Evolutionary conservation across 2,329 filamentous ascomycete species (phyloP), one percentile per base, ranked within the genome.

Genomic region (Neobulgaria alba): DNA sequence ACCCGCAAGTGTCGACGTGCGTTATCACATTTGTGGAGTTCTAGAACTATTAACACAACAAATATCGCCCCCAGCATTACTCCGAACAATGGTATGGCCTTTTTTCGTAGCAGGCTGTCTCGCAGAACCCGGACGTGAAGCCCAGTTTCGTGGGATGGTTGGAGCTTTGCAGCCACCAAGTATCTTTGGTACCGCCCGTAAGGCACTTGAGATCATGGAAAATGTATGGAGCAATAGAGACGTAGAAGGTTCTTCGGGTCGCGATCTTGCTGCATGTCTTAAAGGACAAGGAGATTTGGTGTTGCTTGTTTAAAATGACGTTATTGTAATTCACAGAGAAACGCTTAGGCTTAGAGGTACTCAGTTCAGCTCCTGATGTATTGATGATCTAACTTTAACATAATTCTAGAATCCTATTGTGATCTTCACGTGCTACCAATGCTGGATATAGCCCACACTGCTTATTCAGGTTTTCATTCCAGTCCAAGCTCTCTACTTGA

Each of bases 101-200:
- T 52, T 55, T 19, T 53, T 45, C 30, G 34, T 53, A 2, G 49
- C 45, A 31, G 52, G 52, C 19, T 54, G 49, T 33, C 44, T 54
- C 12, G 47, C 50, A 2, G 42, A 48, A 36, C 42, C 39, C 7
- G 32, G 32, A 14, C 38, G 52, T 31, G 48, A 55, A 48, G 18
- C 29, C 29, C 36, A 38, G 29, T 43, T 53, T 2, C 52, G 48
- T 9, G 47, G 14, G 20, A 44, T 54, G 43, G 43, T 48, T 4
- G 39, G 48, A 23, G 41, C 30, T 9, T 39, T 54, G 32, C 39
- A 43, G 32, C 48, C 51, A 4, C 41, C 42, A 21, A 43, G 42
- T 10, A 33, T 68, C 53, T 69, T 66, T 19, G 47, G 48, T 29
- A 49, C 52, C 10, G 40, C 43, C 26, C 46, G 39, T 8, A 50